Evolutionary conservation across 805 yeast genomes (phyloP).

Genomic region (Cyberlindnera veronae): DNA sequence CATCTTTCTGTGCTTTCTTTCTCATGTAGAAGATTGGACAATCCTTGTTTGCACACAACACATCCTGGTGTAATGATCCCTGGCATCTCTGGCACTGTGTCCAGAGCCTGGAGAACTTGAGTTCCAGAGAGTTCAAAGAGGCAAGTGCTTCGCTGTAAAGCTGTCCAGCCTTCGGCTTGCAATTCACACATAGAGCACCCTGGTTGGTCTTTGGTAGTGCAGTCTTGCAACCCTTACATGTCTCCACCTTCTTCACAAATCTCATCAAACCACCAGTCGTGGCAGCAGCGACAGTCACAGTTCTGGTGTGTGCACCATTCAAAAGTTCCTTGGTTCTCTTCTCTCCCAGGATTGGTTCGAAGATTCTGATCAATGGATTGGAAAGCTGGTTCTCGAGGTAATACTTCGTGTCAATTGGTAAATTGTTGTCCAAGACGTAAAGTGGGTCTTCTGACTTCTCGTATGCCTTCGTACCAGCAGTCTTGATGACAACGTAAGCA

Average conservation of each 20-base stretch:
- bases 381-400: slow-evolving; percentile 90
- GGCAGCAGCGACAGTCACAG: slow-evolving; percentile 53
- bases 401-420: slow-evolving; percentile 92
- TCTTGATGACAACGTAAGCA: slow-evolving; percentile 87
- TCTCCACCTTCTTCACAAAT: slow-evolving; percentile 84
- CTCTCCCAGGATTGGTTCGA: slow-evolving; percentile 93
- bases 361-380: slow-evolving; percentile 89
- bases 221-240: slow-evolving; percentile 84
- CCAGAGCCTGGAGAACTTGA: slow-evolving; percentile 86
- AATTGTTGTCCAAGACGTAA: slow-evolving; percentile 84
- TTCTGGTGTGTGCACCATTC: slow-evolving; percentile 80
- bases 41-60: slow-evolving; percentile 89
- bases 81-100: slow-evolving; percentile 98
- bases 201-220: slow-evolving; percentile 59
- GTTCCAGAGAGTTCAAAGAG: slow-evolving; percentile 74
- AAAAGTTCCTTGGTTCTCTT: slow-evolving; percentile 73
- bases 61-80: slow-evolving; percentile 94
- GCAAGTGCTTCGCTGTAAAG: slow-evolving; percentile 79
- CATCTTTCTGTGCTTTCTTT: slow-evolving; percentile 44
- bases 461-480: slow-evolving; percentile 79
- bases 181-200: slow-evolving; percentile 79
- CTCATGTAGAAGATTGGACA: slow-evolving; percentile 98
- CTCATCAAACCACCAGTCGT: slow-evolving; percentile 79
- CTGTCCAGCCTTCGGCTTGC: slow-evolving; percentile 69
- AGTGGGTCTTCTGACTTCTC: slow-evolving; percentile 97